Evolutionary conservation across 2,329 filamentous ascomycete genomes (phyloP), one percentile per base, ranked within the genome.

Genomic region (Ophiognomonia clavigignenti-juglandacearum): DNA sequence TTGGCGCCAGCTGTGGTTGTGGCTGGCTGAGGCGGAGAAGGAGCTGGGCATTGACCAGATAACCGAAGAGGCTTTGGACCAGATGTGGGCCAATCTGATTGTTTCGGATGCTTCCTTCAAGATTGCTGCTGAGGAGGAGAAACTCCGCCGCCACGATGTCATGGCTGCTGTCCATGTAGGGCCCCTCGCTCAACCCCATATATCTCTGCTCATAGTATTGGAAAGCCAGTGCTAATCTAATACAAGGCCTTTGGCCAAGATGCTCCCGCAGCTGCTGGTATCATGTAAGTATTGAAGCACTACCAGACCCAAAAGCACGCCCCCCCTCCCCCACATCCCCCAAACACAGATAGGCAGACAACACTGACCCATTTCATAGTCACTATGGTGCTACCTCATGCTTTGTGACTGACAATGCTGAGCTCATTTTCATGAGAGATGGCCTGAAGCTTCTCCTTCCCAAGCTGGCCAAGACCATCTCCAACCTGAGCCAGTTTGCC

Each of bases 1-100:
- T 46, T 95, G 89, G 89, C 82, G 90, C 54, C 77, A 87, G 63
- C 80, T 96, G 16, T 96, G 91, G 91, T 72, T 92, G 37, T 83
- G 77, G 68, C 84, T 96, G 10, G 90, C 90, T 20, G 85, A 95
- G 72, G 75, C 78, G 9, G 85, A 96, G 72, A 83, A 83, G 64
- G 85, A 91, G 65, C 77, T 95, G 2, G 89, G 89, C 3, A 78
- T 95, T 39, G 71, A 78, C 8, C 63, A 69, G 37, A 91, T 96
- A 61, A 82, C 79, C 13, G 65, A 77, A 18, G 81, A 92, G 59
- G 90, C 90, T 8, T 72, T 96, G 43, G 76, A 83, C 50, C 78
- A 90, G 66, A 86, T 96, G 79, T 75, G 78, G 54, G 77, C 80
- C n/a, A 76, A 91, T 51, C 71, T 91, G 37, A 74, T 73, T n/a